Evolutionary conservation across 371 early-diverging fungal species (phyloP).

Genomic region (Mortierella sp.): DNA sequence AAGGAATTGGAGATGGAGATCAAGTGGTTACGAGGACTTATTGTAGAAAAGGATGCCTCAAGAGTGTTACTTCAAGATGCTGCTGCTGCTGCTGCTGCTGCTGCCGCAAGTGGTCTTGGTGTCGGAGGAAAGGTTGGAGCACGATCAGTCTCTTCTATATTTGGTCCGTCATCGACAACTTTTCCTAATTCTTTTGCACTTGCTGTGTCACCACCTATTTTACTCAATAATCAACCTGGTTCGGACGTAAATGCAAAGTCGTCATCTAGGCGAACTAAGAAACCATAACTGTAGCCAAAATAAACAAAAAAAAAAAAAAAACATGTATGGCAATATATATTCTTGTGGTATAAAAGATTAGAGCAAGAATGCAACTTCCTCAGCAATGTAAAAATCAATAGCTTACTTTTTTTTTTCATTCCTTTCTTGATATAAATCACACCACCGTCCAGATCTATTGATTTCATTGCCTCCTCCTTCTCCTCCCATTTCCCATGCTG

Average conservation of each 20-base stretch:
- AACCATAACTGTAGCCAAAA: background rate
- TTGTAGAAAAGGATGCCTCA: slow-evolving; percentile 81
- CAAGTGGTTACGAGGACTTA: slow-evolving; percentile 87
- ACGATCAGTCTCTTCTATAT: slow-evolving; percentile 2
- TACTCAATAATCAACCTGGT: background rate
- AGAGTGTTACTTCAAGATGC: slow-evolving; percentile 16
- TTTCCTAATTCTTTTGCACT: background rate
- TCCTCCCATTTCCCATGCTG: too few species aligned
- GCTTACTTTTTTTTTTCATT: too few species aligned
- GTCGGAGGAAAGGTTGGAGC: slow-evolving; percentile 3
- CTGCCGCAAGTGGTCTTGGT: too few species aligned
- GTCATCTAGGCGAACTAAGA: background rate
- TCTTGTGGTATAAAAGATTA: background rate
- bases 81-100: background rate
- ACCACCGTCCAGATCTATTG: too few species aligned
- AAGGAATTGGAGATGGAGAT: slow-evolving; percentile 91
- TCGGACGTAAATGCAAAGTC: background rate
- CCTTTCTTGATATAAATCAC: too few species aligned
- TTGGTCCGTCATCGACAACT: background rate
- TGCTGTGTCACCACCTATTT: slow-evolving; percentile 4
- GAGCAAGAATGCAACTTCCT: too few species aligned
- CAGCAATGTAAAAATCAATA: too few species aligned
- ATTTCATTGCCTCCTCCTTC: too few species aligned
- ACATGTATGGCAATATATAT: too few species aligned
- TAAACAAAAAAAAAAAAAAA: slow-evolving; percentile 1